phyloP scores from a whole-genome alignment of 306 rosid species.

The Gillenia trifoliata region DNA sequence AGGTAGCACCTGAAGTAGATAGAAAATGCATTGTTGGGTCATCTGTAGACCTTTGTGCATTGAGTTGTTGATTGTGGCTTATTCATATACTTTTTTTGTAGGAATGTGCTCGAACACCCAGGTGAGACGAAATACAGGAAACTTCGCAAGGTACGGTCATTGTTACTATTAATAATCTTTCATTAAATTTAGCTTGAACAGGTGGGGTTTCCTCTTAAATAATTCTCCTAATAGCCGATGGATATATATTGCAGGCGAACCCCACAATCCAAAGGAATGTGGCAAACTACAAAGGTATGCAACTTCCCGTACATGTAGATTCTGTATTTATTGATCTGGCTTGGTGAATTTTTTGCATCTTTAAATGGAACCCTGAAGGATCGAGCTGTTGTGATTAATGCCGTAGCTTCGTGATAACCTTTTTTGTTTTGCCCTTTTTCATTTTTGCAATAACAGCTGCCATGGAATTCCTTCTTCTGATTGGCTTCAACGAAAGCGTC shows the following conservation, averaged over 20 bases:
- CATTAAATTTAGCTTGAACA: not conserved
- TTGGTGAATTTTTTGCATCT: not conserved
- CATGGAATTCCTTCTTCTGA: constrained; percentile 54
- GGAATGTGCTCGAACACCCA: constrained; percentile 86
- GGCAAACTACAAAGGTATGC: constrained; percentile 61
- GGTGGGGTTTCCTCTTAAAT: not conserved
- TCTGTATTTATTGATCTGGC: not conserved
- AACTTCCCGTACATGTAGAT: constrained; percentile 8
- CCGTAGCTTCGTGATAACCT: not conserved
- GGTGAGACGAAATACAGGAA: constrained; percentile 61
- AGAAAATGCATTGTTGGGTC: not conserved
- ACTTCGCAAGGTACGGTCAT: constrained; percentile 62
- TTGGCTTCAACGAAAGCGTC: constrained; percentile 77
- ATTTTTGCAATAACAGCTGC: constrained; percentile 56
- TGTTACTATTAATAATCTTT: not conserved
- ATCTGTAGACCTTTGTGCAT: constrained; percentile 11
- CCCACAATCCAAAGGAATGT: constrained; percentile 65
- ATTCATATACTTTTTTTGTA: constrained; percentile 29
- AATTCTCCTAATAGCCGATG: constrained; percentile 3
- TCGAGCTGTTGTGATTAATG: not conserved
- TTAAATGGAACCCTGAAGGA: not conserved
- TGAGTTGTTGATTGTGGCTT: not conserved
- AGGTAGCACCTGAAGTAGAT: not conserved
- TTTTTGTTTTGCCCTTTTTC: not conserved
- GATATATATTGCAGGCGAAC: constrained; percentile 61